These are phyloP conservation scores for Barnettozyma wickerhamii DNA, from an alignment of 805 yeast genomes.

Conservation along the genomic window DNA sequence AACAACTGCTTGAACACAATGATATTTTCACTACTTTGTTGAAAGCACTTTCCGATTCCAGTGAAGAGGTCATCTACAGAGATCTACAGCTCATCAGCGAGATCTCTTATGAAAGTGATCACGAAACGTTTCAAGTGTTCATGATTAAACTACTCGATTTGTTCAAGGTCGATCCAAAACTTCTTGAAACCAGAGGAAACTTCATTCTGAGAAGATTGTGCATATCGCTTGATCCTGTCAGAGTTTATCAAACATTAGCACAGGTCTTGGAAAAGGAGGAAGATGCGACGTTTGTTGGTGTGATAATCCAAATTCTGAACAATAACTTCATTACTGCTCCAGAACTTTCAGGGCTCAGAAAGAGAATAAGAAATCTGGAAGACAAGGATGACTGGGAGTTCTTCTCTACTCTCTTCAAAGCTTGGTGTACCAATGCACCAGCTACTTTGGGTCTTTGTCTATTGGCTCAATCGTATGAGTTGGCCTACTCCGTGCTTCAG, in stretches of 20 bases:
- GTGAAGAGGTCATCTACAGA: slow-evolving; percentile 72
- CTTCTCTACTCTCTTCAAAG: slow-evolving; percentile 72
- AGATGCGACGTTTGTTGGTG: slow-evolving; percentile 67
- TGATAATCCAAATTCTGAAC: slow-evolving; percentile 82
- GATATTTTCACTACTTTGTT: slow-evolving; percentile 74
- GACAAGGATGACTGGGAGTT: slow-evolving; percentile 59
- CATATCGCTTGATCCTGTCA: slow-evolving; percentile 72
- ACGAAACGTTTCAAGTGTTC: slow-evolving; percentile 70
- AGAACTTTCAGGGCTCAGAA: slow-evolving; percentile 68
- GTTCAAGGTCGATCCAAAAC: slow-evolving; percentile 63
- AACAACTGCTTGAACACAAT: slow-evolving; percentile 47
- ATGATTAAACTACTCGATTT: slow-evolving; percentile 65
- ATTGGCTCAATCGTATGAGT: slow-evolving; percentile 81
- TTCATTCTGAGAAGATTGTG: slow-evolving; percentile 82
- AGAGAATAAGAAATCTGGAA: slow-evolving; percentile 60
- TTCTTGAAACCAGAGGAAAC: slow-evolving; percentile 71
- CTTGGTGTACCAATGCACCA: slow-evolving; percentile 91
- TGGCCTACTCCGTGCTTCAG: slow-evolving; percentile 79
- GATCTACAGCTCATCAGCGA: slow-evolving; percentile 70
- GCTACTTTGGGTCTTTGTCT: slow-evolving; percentile 84
- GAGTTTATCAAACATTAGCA: slow-evolving; percentile 77
- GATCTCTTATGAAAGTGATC: slow-evolving; percentile 67
- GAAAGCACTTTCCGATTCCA: slow-evolving; percentile 64
- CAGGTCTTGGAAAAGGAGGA: slow-evolving; percentile 59
- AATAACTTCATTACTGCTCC: slow-evolving; percentile 83